phyloP scores from a whole-genome alignment of 73 alveolate genomes.

The Stentor coeruleus region DNA sequence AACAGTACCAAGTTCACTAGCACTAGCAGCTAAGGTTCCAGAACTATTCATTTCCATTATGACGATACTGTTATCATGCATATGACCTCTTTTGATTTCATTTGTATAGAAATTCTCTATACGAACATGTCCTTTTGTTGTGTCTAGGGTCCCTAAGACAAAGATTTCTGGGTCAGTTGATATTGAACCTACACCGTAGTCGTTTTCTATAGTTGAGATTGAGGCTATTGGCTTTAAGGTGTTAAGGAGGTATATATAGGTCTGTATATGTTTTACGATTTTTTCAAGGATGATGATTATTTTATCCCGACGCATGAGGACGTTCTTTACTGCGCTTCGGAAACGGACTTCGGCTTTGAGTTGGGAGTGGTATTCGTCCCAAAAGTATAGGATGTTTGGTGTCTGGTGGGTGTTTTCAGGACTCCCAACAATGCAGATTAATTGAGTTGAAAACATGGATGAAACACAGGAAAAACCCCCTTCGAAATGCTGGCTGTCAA shows the following conservation, averaged over 20 bases:
- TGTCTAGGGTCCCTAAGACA: slow-evolving; percentile 17
- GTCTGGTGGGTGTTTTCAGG: background rate
- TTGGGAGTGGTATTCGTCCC: slow-evolving; percentile 23
- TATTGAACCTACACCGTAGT: background rate
- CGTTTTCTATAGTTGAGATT: slow-evolving; percentile 9
- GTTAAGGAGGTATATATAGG: background rate
- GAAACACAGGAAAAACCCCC: background rate
- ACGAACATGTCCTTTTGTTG: background rate
- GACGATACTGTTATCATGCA: slow-evolving; percentile 8
- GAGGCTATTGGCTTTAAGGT: slow-evolving; percentile 19
- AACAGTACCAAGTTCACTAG: slow-evolving; percentile 17
- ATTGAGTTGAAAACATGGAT: slow-evolving; percentile 21
- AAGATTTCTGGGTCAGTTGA: slow-evolving; percentile 6
- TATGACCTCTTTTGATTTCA: background rate
- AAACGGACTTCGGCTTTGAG: slow-evolving; percentile 20
- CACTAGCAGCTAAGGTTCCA: slow-evolving; percentile 12
- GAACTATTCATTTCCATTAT: background rate
- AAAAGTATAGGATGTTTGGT: slow-evolving; percentile 17
- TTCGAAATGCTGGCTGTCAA: background rate
- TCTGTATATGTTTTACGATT: background rate
- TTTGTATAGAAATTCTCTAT: background rate
- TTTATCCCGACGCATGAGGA: slow-evolving; percentile 14
- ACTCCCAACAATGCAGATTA: slow-evolving; percentile 1
- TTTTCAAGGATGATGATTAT: background rate
- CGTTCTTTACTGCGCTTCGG: slow-evolving; percentile 10